Evolutionary conservation across 768 basidiomycete genomes (phyloP), one percentile per base, ranked within the genome.

Genomic region (Leucosporidium scottii): DNA sequence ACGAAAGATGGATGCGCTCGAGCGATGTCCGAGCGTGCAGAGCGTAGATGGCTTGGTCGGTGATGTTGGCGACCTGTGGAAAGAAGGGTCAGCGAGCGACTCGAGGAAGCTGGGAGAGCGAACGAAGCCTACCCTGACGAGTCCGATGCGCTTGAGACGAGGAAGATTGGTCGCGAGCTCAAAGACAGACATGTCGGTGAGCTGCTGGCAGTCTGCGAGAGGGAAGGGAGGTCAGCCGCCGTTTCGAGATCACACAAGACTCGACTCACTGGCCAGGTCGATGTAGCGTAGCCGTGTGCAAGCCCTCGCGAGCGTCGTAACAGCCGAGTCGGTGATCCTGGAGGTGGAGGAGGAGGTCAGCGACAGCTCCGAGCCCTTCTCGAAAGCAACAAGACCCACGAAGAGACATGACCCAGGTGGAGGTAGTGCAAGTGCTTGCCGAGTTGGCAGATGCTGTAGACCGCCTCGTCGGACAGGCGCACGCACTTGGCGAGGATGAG

Each of bases 1-100:
- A 97, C 3, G 92, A 96, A 59, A 99, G 82, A 79, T 99, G 96
- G 27, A 99, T 91, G 50, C 96, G 87, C 77, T 99, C 96, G 28
- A 98, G 83, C 13, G 91, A 88, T 34, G 85, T 85, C 21, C 91
- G 85, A 69, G 91, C 89, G 13, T 86, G 90, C 15, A 99, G 84
- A 1, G 93, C 83, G 76, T 89, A 89, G 39, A 98, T 86, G 3
- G 91, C 91, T 74, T 94, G 86, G 76, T 99, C 96, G 17, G 96
- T 99, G 64, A 99, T 81, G 74, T 93, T 91, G 76, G 81, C 85
- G 59, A 97, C 78, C 78, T 80, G 62, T 5, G 5, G 31, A 28
- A n/a, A 25, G 15, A 2, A 47, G 34, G 12, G 6, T 62, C 20
- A 48, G 57, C 6, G 18, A 12, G 18, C 58, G 36, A 56, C 27